Percentiles rank a stretch among this genome's conserved stretches.
These are phyloP conservation scores for Backusella tarrabulga DNA, from an alignment of 192 early-diverging fungal species.

Conservation along the genomic window DNA sequence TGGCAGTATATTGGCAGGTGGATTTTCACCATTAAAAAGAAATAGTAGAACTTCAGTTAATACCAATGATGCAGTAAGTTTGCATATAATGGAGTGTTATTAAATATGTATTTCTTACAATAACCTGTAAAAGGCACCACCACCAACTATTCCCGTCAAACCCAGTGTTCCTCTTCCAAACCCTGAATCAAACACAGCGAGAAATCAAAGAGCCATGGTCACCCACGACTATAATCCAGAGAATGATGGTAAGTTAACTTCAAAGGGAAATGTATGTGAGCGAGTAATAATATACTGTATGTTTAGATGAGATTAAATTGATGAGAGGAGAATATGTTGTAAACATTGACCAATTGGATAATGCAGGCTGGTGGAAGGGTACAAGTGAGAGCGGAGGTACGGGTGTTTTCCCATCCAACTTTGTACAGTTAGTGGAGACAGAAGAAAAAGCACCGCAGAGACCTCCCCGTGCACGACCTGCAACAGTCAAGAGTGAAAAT, in stretches of 20 bases:
- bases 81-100: background rate
- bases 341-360: conserved; percentile 44
- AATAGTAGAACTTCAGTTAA: conserved; percentile 32
- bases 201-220: conserved; percentile 39
- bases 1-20: conserved; percentile 71
- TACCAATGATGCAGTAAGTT: background rate
- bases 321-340: conserved; percentile 42
- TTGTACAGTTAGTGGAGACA: conserved; percentile 36
- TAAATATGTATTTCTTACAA: background rate
- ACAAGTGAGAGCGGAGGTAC: conserved; percentile 49
- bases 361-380: conserved; percentile 58
- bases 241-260: conserved; percentile 36
- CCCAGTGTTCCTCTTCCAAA: background rate
- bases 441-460: conserved; percentile 24
- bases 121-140: background rate
- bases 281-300: background rate
- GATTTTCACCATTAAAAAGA: conserved; percentile 57
- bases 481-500: conserved; percentile 23
- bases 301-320: conserved; percentile 48
- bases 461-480: conserved; percentile 23
- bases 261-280: background rate
- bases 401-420: conserved; percentile 55
- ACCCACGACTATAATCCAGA: conserved; percentile 48
- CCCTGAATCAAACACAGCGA: conserved; percentile 15
- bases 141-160: conserved; percentile 3